Conservation (phyloP, 1,139 yeast genomes). For the Kurtzmaniella natalensis region DNA sequence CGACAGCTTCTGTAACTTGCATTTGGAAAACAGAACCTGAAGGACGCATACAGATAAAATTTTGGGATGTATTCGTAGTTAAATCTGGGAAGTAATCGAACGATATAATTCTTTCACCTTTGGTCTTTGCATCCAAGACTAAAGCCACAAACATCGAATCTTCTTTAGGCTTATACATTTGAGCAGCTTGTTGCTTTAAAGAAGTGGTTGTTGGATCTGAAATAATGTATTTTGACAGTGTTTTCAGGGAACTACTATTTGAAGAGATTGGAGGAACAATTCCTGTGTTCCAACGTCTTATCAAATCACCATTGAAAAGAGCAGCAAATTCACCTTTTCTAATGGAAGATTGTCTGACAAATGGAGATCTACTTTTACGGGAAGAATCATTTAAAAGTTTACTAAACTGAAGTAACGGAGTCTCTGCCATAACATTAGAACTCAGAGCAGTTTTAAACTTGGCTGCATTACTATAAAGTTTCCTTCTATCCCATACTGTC, state of each 20-base stretch:
- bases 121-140: conserved; percentile 73
- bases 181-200: conserved; percentile 32
- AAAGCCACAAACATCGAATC: conserved; percentile 70
- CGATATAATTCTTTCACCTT: conserved; percentile 75
- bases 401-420: conserved; percentile 64
- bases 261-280: conserved; percentile 38
- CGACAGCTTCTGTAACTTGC: conserved; percentile 69
- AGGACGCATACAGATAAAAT: conserved; percentile 80
- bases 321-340: conserved; percentile 75
- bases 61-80: conserved; percentile 41
- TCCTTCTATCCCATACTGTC: conserved; percentile 85
- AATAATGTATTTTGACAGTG: background rate
- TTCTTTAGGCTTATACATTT: conserved; percentile 32
- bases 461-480: conserved; percentile 31
- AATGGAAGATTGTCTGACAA: conserved; percentile 67
- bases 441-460: conserved; percentile 12
- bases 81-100: conserved; percentile 74
- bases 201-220: conserved; percentile 18
- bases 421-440: conserved; percentile 33
- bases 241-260: conserved; percentile 8
- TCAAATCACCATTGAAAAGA: conserved; percentile 70
- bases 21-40: conserved; percentile 83
- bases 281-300: conserved; percentile 82
- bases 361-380: conserved; percentile 56
- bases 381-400: conserved; percentile 65